Conservation (phyloP, 257 asterid genomes). For the Fraxinus excelsior region DNA sequence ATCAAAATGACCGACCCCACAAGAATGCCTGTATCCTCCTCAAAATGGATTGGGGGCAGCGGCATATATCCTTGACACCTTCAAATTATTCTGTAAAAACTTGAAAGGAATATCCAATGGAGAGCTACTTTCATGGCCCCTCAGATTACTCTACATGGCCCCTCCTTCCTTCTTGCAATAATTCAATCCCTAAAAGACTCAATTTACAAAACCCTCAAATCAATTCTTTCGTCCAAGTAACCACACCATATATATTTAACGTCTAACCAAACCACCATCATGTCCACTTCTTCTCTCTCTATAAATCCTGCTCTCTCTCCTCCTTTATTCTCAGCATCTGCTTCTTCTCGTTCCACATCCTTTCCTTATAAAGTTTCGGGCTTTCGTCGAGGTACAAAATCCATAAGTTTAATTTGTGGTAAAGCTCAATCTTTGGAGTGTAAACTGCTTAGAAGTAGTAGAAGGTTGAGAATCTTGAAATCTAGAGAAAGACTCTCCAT, state of each 20-base stretch:
- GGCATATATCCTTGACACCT: too few relatives aligned
- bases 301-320: constrained; percentile 47
- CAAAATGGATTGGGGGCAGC: not conserved
- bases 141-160: constrained; percentile 2
- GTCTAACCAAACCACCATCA: constrained; percentile 28
- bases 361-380: constrained; percentile 28
- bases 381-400: constrained; percentile 35
- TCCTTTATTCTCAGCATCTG: constrained; percentile 32
- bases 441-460: constrained; percentile 9
- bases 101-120: constrained; percentile 21
- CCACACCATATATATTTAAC: constrained; percentile 25
- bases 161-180: constrained; percentile 14
- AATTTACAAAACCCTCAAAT: constrained; percentile 14
- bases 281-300: constrained; percentile 53
- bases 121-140: constrained; percentile 31
- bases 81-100: constrained; percentile 14
- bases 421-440: constrained; percentile 38
- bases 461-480: constrained; percentile 29
- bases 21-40: not conserved
- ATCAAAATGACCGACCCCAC: not conserved
- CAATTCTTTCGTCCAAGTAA: not conserved
- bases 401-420: constrained; percentile 37
- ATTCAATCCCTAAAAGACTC: constrained; percentile 26
- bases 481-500: constrained; percentile 33
- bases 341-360: constrained; percentile 29